Evolutionary conservation across 176 grass and related monocot species (phyloP), one percentile per base, ranked within the genome.

Genomic region (Eragrostis curvula): DNA sequence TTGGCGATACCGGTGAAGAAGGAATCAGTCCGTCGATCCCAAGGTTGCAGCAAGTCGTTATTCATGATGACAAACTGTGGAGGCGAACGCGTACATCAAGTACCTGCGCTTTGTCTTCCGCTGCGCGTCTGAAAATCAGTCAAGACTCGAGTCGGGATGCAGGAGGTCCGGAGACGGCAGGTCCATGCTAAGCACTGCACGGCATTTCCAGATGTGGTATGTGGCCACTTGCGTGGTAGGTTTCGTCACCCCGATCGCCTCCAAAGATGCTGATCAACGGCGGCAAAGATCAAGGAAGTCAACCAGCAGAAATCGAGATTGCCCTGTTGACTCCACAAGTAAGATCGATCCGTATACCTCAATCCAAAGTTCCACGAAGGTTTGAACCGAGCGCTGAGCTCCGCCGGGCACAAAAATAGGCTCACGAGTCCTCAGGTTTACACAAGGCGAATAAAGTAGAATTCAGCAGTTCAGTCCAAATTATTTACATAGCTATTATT

Each of bases 401-500:
- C 8, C 43, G 43, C 6, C 5, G 32, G 32, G 32, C 32, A 36
- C 4, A 36, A 36, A 36, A 36, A 36, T 36, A 36, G 4, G 32
- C 32, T 36, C 32, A 36, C 32, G 32, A 4, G 32, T 2, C 32
- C 32, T 36, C 32, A 36, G 32, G n/a, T n/a, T n/a, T n/a, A n/a
- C n/a, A 36, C 32, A 2, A 36, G 32, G 32, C 32, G 1, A 51
- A 36, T 29, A 41, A 55, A 57, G 57, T 15, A 17, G 3, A 20
- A 59, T 21, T 44, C 66, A 40, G 18, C 44, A 83, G 45, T 18
- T 6, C n/a, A 57, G 14, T 78, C 2, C 46, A 71, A 45, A 46
- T 47, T 56, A 83, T 83, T 9, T 20, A 68, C 62, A 72, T 46
- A 27, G 39, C 2, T 63, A 65, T 79, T 28, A 85, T 29, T 71